Conservation (phyloP, 345 rosid species). For the Lenwebbia sp. region DNA sequence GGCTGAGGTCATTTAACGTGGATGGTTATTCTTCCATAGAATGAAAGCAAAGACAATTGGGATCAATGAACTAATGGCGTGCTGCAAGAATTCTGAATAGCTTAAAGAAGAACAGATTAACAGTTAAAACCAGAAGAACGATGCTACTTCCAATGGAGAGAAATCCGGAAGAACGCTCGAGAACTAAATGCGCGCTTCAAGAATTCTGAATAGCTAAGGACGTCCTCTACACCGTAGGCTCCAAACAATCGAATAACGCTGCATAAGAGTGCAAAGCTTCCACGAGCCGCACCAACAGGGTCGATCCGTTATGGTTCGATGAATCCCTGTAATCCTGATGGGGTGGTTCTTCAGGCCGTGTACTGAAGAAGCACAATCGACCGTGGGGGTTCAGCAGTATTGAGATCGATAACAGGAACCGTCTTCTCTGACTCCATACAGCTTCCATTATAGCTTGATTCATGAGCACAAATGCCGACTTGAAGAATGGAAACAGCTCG, state of each 20-base stretch:
- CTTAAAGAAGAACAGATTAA: too few relatives aligned
- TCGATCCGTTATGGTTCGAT: constrained; percentile 55
- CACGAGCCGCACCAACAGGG: constrained; percentile 59
- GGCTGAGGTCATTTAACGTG: not conserved
- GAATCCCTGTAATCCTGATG: constrained; percentile 79
- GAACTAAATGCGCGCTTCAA: too few relatives aligned
- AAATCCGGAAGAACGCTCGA: too few relatives aligned
- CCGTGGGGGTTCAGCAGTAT: constrained; percentile 67
- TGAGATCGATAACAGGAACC: constrained; percentile 81
- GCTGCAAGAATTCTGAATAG: too few relatives aligned
- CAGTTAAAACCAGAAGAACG: too few relatives aligned
- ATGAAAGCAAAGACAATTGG: not conserved
- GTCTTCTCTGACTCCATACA: constrained; percentile 76
- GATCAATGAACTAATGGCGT: too few relatives aligned
- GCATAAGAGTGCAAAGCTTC: constrained; percentile 73
- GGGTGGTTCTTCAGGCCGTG: constrained; percentile 83
- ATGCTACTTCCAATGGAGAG: too few relatives aligned
- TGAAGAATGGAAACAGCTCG: constrained; percentile 72
- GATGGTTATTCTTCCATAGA: not conserved
- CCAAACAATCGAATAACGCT: constrained; percentile 80
- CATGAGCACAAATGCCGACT: constrained; percentile 55
- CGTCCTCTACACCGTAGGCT: constrained; percentile 50
- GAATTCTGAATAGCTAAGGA: constrained; percentile 1
- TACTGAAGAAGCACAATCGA: constrained; percentile 79
- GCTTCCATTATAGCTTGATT: constrained; percentile 80